Percentiles rank a stretch among this genome's conserved stretches.
phyloP scores from a whole-genome alignment of 1,284 basidiomycete species.

The Grifola frondosa region DNA sequence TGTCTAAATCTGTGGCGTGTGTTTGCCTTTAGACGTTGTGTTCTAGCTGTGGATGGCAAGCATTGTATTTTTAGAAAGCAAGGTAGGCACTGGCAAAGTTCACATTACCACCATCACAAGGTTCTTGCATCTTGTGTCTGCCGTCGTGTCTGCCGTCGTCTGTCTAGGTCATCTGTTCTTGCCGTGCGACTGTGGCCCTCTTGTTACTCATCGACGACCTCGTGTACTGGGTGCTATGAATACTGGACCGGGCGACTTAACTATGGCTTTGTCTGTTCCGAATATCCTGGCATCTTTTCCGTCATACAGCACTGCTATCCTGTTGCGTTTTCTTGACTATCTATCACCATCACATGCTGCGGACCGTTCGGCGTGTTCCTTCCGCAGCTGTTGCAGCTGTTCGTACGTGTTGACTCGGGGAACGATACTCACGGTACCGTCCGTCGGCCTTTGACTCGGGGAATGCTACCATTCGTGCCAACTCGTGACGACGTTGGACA shows the following conservation, averaged over 20 bases:
- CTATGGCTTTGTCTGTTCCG: neutral
- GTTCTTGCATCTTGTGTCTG: neutral
- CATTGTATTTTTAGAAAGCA: neutral
- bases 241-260: neutral
- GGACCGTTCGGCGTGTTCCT: neutral
- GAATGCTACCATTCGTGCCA: constrained; percentile 4
- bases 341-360: no score
- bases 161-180: neutral
- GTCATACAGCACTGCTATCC: neutral
- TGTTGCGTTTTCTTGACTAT: neutral
- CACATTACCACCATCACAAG: neutral
- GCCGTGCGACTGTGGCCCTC: neutral
- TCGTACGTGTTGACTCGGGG: constrained; percentile 11
- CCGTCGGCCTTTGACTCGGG: constrained; percentile 21
- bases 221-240: neutral
- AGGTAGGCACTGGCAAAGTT: neutral
- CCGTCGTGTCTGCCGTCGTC: neutral
- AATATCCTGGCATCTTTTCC: neutral
- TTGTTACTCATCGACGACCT: neutral
- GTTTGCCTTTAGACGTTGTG: no score
- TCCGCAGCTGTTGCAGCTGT: neutral
- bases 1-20: neutral
- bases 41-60: neutral
- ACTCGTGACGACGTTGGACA: neutral
- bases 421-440: constrained; percentile 17